Base-by-base conservation (phyloP, 495 filamentous ascomycete genomes). In the Chaetomium fimeti region DNA sequence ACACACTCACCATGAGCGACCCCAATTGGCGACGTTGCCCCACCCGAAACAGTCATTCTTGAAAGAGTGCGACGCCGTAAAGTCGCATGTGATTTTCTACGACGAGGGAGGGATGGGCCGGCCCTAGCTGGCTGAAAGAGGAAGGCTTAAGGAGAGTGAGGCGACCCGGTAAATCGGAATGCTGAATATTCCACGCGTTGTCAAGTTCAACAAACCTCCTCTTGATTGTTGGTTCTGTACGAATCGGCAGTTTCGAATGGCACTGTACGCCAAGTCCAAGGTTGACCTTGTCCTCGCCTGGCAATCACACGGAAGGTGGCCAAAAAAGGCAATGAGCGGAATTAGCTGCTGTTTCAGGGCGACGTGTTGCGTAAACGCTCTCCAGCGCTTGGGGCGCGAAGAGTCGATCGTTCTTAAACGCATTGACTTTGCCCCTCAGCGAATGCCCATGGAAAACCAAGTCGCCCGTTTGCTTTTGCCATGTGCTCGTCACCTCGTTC, bases 321-420 rank as follows among this genome's bases (percentile, higher is more conserved):
- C 60, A 54, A 62, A 62, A 55, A 40, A 55, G 60, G 60, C 38
- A 62, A 62, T 20, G 51, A 47, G 51, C 6, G 49, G 38, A 38
- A 55, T 22, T 12, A 38, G 13, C n/a, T 15, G 36, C 28, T 11
- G 36, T 40, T 54, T 32, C 38, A 55, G 24, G 49, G 18, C 22
- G 28, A 32, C 24, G 25, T 49, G 15, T 24, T 49, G 45, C 45
- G 45, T 6, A n/a, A 36, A 49, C 45, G 45, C 45, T 24, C 16
- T 52, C 3, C 22, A 52, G 24, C 24, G 48, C 16, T 7, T 2
- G 15, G 40, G 5, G 1, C 16, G 40, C 15, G 40, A 43, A 20
- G n/a, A 22, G 5, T n/a, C 7, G 3, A 7, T 9, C 29, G 29
- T 32, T 32, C 7, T 7, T 3, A 7, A 7, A 7, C 29, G 29